phyloP scores from a whole-genome alignment of 2,329 filamentous ascomycete genomes.

The Chaetomium olivaceum region DNA sequence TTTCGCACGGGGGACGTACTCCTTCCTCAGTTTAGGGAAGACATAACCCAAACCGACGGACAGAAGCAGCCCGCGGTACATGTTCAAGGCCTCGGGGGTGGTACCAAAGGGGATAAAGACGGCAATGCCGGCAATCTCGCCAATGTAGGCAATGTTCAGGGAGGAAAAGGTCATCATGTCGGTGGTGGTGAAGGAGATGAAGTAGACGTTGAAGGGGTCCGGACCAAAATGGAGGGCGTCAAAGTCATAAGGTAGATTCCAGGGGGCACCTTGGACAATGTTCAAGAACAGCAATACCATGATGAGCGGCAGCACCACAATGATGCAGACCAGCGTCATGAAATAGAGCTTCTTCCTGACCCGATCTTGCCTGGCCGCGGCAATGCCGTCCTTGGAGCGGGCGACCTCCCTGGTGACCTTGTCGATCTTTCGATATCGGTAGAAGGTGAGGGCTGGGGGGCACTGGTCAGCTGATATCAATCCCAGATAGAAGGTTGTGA shows the following conservation, averaged over 20 bases:
- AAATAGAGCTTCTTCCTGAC: constrained; percentile 56
- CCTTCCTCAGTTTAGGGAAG: constrained; percentile 45
- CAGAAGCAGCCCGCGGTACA: constrained; percentile 47
- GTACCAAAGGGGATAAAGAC: constrained; percentile 58
- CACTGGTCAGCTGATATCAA: background rate
- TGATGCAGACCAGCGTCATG: constrained; percentile 54
- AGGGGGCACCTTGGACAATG: constrained; percentile 38
- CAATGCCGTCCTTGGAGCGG: constrained; percentile 41
- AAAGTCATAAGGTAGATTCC: constrained; percentile 45
- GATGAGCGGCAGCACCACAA: constrained; percentile 53
- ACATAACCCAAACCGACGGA: constrained; percentile 45
- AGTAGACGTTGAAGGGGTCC: constrained; percentile 47
- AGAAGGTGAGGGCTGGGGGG: constrained; percentile 47
- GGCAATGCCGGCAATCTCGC: constrained; percentile 48
- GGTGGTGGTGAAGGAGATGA: constrained; percentile 49
- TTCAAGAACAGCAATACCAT: constrained; percentile 46
- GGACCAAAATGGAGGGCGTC: constrained; percentile 43
- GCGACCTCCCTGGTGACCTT: constrained; percentile 45
- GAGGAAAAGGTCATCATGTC: constrained; percentile 42
- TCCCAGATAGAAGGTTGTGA: background rate
- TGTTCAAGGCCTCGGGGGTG: constrained; percentile 54
- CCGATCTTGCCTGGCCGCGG: constrained; percentile 47
- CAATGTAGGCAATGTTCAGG: constrained; percentile 52
- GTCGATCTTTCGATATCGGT: constrained; percentile 50
- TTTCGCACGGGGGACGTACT: constrained; percentile 34